Conservation (phyloP, 1,284 basidiomycete species). For the Cryptococcus floricola region DNA sequence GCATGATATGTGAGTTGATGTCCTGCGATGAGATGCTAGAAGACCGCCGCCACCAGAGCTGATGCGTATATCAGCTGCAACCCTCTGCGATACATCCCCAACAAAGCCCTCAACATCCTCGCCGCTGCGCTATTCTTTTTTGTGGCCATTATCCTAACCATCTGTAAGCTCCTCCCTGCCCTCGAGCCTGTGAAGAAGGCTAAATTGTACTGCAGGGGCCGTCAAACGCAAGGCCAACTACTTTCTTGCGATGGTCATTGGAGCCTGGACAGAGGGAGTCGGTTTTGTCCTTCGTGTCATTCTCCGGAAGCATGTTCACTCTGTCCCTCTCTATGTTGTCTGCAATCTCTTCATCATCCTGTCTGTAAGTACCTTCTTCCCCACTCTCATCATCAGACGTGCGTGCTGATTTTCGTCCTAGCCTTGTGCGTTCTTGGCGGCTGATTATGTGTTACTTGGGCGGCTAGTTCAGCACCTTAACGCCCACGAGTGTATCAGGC, state of each 20-base stretch:
- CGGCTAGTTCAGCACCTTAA: constrained; percentile 57
- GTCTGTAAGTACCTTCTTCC: constrained; percentile 51
- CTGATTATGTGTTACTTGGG: constrained; percentile 65
- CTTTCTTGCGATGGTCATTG: constrained; percentile 64
- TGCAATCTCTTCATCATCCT: constrained; percentile 61
- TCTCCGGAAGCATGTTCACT: constrained; percentile 34
- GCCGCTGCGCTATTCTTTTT: constrained; percentile 55
- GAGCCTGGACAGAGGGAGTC: constrained; percentile 57
- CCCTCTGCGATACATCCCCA: constrained; percentile 58
- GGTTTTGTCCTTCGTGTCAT: constrained; percentile 42
- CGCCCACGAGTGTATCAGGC: constrained; percentile 54
- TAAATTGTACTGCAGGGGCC: constrained; percentile 3
- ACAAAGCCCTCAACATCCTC: constrained; percentile 57
- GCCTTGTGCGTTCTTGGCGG: constrained; percentile 71
- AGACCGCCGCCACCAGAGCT: not conserved
- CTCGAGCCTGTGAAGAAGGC: no score
- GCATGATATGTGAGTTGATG: not conserved
- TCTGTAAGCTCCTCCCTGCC: constrained; percentile 40
- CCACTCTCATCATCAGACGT: no score
- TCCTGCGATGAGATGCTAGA: not conserved
- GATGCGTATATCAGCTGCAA: constrained; percentile 17
- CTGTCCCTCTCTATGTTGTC: constrained; percentile 55
- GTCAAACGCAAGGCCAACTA: constrained; percentile 55
- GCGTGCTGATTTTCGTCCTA: constrained; percentile 29
- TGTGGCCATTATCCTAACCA: constrained; percentile 55